These are phyloP conservation scores for Orbilia brochopaga DNA, from an alignment of 2,329 filamentous ascomycete species.

Conservation along the genomic window DNA sequence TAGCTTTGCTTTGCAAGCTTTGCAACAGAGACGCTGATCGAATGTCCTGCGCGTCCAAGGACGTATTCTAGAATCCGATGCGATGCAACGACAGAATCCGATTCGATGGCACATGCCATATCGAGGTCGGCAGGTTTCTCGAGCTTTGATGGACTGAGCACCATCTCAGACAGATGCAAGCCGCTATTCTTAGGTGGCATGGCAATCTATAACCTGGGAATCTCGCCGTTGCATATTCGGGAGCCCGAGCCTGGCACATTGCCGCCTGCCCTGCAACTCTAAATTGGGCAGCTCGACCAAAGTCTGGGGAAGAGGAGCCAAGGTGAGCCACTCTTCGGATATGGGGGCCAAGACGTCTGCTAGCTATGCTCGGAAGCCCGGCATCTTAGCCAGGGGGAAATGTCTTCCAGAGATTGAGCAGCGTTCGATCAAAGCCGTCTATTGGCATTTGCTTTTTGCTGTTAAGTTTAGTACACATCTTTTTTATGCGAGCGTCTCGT, in stretches of 20 bases:
- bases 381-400: background rate
- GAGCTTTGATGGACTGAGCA: background rate
- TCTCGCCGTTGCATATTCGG: slow-evolving; percentile 24
- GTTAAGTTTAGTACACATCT: background rate
- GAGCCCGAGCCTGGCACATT: slow-evolving; percentile 9
- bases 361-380: background rate
- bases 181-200: slow-evolving; percentile 44
- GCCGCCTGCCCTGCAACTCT: slow-evolving; percentile 20
- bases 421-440: background rate
- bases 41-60: too few relatives aligned
- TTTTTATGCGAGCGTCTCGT: slow-evolving; percentile 14
- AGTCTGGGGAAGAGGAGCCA: slow-evolving; percentile 4
- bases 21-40: too few relatives aligned
- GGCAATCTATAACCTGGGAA: slow-evolving; percentile 11
- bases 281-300: background rate
- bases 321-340: slow-evolving; percentile 14
- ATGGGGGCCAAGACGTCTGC: too few relatives aligned
- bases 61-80: slow-evolving; percentile 1
- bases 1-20: too few relatives aligned
- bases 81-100: slow-evolving; percentile 10
- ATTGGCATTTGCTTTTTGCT: background rate
- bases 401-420: slow-evolving; percentile 3
- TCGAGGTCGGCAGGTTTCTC: background rate
- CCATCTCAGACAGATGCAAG: slow-evolving; percentile 27
- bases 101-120: slow-evolving; percentile 30